Evolutionary conservation across 306 rosid genomes (phyloP).

Genomic region (Ammopiptanthus mongolicus): DNA sequence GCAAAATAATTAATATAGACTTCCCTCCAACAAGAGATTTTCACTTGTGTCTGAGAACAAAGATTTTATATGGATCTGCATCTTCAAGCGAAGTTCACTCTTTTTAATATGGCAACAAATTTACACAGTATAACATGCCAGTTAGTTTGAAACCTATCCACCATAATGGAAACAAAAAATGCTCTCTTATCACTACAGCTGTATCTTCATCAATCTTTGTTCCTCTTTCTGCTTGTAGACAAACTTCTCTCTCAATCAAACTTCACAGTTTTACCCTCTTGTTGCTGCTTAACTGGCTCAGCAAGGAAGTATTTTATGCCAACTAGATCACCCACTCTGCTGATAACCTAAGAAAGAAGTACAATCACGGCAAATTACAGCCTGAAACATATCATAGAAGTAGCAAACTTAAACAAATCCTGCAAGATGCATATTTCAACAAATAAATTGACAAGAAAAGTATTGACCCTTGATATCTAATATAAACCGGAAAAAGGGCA

Average conservation of each 20-base stretch:
- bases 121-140: no score
- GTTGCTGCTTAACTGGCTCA: conserved; percentile 59
- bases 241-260: conserved; percentile 17
- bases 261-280: no score
- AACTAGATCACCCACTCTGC: conserved; percentile 73
- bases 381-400: neutral
- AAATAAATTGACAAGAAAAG: no score
- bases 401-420: neutral
- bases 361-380: neutral
- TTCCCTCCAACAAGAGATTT: neutral
- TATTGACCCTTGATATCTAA: neutral
- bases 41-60: conserved; percentile 11
- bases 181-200: no score
- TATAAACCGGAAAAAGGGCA: neutral
- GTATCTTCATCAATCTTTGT: neutral
- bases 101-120: no score
- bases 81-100: no score
- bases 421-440: neutral
- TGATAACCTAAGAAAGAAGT: conserved; percentile 50
- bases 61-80: no score
- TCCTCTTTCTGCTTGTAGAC: conserved; percentile 1
- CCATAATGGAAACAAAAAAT: no score
- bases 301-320: conserved; percentile 91
- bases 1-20: neutral
- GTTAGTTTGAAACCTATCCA: no score